A percentile compares a stretch with the other conserved stretches of the same genome.
phyloP scores from a whole-genome alignment of 768 basidiomycete genomes.

The Mycena filopes region DNA sequence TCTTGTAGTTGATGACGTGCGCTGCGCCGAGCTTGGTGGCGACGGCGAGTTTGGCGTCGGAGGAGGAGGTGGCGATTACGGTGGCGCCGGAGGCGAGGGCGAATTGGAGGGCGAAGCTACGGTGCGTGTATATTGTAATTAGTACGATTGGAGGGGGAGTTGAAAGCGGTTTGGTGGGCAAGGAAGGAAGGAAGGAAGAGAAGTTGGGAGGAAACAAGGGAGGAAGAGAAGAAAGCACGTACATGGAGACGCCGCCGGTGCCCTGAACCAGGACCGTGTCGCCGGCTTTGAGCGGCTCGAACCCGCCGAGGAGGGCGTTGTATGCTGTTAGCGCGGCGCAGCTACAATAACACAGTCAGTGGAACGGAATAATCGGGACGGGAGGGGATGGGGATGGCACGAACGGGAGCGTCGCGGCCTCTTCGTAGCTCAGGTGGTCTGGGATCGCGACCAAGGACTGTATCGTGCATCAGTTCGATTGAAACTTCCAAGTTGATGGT shows the following conservation, averaged over 20 bases:
- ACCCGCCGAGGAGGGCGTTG: slow-evolving; percentile 52
- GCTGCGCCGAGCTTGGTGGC: slow-evolving; percentile 54
- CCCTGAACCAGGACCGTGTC: slow-evolving; percentile 59
- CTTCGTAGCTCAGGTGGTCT: slow-evolving; percentile 67
- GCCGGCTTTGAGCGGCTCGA: slow-evolving; percentile 53
- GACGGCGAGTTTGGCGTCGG: slow-evolving; percentile 56
- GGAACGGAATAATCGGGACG: neutral
- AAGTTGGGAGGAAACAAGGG: too few species aligned
- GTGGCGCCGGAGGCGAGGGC: slow-evolving; percentile 60
- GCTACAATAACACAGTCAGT: slow-evolving; percentile 24
- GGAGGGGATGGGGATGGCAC: too few species aligned
- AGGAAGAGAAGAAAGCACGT: slow-evolving; percentile 3
- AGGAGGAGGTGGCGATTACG: slow-evolving; percentile 63
- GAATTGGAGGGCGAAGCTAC: slow-evolving; percentile 57
- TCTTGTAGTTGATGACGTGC: slow-evolving; percentile 64
- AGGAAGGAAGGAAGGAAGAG: too few species aligned
- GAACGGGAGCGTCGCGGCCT: slow-evolving; percentile 73
- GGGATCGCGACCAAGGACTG: slow-evolving; percentile 64
- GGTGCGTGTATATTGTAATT: too few species aligned
- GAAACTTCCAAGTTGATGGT: too few species aligned
- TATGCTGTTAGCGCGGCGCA: slow-evolving; percentile 63
- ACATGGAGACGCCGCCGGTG: slow-evolving; percentile 57
- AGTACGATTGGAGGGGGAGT: too few species aligned
- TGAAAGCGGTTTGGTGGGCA: too few species aligned
- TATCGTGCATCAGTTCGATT: too few species aligned